Percentiles rank a stretch among this genome's conserved stretches.
These are phyloP conservation scores for Kwoniella sp. DNA, from an alignment of 768 basidiomycete genomes.

Conservation along the genomic window DNA sequence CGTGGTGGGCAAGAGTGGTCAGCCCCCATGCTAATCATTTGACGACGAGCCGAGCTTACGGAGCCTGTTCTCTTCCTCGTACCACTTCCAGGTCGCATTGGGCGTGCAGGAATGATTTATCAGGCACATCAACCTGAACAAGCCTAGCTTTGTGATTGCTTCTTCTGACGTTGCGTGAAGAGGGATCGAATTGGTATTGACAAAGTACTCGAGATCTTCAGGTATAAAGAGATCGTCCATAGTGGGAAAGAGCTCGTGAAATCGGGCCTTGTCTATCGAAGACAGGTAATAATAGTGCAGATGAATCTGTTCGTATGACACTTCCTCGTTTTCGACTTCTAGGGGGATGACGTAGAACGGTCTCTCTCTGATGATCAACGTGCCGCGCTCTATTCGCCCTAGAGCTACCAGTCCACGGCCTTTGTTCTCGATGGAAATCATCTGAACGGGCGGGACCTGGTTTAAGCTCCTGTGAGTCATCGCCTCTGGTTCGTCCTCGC, in stretches of 20 bases:
- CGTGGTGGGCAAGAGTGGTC: neutral
- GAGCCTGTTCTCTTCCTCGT: neutral
- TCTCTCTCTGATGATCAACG: conserved; percentile 1
- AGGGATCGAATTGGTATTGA: conserved; percentile 12
- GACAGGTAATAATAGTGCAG: neutral
- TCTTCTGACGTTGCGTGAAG: neutral
- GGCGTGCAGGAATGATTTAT: conserved; percentile 16
- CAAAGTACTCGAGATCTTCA: conserved; percentile 5
- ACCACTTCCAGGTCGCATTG: conserved; percentile 17
- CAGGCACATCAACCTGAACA: conserved; percentile 8
- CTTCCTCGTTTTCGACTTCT: neutral
- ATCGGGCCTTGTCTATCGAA: neutral
- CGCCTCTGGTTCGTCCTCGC: too few species aligned
- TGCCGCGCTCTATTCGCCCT: neutral
- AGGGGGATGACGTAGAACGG: conserved; percentile 1
- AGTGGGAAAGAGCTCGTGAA: neutral
- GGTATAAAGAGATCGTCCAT: neutral
- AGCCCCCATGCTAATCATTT: neutral
- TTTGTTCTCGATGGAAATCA: neutral
- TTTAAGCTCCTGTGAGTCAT: too few species aligned
- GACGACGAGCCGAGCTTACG: conserved; percentile 2
- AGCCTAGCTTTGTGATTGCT: neutral
- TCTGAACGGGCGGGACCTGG: neutral
- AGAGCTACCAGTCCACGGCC: neutral
- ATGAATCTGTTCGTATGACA: neutral